phyloP scores from a whole-genome alignment of 2,329 filamentous ascomycete genomes.

The Talaromyces marneffei region DNA sequence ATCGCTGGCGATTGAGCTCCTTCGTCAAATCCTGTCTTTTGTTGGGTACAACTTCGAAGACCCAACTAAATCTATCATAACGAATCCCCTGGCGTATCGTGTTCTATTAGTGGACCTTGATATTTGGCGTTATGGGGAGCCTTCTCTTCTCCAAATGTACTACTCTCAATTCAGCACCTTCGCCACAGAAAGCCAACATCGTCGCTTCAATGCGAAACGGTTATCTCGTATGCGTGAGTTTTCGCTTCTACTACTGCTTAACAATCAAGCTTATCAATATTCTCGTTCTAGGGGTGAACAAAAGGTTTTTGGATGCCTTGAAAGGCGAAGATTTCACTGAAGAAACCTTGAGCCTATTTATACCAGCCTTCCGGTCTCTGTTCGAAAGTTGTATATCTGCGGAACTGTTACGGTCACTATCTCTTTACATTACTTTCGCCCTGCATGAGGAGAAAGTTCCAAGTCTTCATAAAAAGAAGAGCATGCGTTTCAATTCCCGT shows the following conservation, averaged over 20 bases:
- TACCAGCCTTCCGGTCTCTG: slow-evolving; percentile 71
- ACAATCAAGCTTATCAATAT: slow-evolving; percentile 17
- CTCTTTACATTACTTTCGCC: slow-evolving; percentile 88
- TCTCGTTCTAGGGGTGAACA: slow-evolving; percentile 65
- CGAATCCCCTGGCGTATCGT: slow-evolving; percentile 91
- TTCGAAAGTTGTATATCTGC: slow-evolving; percentile 75
- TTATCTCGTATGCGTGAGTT: slow-evolving; percentile 80
- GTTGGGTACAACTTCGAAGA: slow-evolving; percentile 79
- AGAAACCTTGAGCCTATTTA: slow-evolving; percentile 68
- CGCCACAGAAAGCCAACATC: slow-evolving; percentile 81
- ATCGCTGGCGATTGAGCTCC: slow-evolving; percentile 53
- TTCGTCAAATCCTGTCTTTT: slow-evolving; percentile 75
- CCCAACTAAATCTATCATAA: slow-evolving; percentile 83
- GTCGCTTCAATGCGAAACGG: slow-evolving; percentile 83
- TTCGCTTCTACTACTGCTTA: neutral
- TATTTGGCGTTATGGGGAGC: slow-evolving; percentile 76
- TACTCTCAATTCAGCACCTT: slow-evolving; percentile 90
- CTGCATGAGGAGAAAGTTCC: slow-evolving; percentile 59
- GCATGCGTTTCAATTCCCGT: slow-evolving; percentile 31
- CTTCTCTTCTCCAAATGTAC: slow-evolving; percentile 77
- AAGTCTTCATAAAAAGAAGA: slow-evolving; percentile 44
- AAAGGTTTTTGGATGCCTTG: slow-evolving; percentile 79
- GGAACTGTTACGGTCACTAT: slow-evolving; percentile 78
- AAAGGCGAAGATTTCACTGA: slow-evolving; percentile 74
- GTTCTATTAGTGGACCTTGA: slow-evolving; percentile 88